Base-by-base conservation (phyloP, 768 basidiomycete species). In the Megacollybia marginata region DNA sequence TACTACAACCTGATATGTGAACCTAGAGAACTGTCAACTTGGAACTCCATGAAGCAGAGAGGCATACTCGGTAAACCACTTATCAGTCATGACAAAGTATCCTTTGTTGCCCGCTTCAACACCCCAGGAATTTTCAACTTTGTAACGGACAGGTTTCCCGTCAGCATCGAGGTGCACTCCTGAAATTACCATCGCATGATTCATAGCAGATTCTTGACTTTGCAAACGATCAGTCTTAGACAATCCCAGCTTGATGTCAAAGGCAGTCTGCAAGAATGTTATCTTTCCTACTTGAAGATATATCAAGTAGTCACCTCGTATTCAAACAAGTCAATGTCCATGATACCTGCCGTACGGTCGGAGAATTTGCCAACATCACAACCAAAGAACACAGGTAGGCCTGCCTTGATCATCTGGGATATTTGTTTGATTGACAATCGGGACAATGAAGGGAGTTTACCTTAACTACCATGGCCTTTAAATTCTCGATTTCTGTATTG, bases 61-160 rank as follows among this genome's bases (percentile, higher is more conserved):
- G 23, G 23, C 91, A 86, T 97, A 74, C 49, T 86, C 83, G 66
- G 23, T 28, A 28, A 97, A 97, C 94, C 95, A 98, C 40, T 70
- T 71, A 55, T 90, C 88, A 45, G 83, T 89, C 92, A 95, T 94
- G 58, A 95, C 80, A 68, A 88, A 91, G 67, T 82, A 94, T 6
- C 94, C 94, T 57, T 92, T 83, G 56, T 92, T 74, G 20, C 92
- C 87, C 0, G 73, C 75, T 0, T 69, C 68, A 23, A 83, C 81
- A 13, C 90, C 88, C 95, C 95, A 98, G 3, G 85, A 88, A 70
- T 98, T 98, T 74, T 98, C 95, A 16, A 98, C 90, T 67, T 92
- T 91, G 78, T 92, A 98, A n/a, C 92, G 78, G 16, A 94, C 66
- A 0, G 92, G 85, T 50, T 78, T 80, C 47, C 90, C 91, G 2